Evolutionary conservation across 148 eudicot genomes (phyloP), one percentile per base, ranked within the genome.

Genomic region (Vaccinium corymbosum): DNA sequence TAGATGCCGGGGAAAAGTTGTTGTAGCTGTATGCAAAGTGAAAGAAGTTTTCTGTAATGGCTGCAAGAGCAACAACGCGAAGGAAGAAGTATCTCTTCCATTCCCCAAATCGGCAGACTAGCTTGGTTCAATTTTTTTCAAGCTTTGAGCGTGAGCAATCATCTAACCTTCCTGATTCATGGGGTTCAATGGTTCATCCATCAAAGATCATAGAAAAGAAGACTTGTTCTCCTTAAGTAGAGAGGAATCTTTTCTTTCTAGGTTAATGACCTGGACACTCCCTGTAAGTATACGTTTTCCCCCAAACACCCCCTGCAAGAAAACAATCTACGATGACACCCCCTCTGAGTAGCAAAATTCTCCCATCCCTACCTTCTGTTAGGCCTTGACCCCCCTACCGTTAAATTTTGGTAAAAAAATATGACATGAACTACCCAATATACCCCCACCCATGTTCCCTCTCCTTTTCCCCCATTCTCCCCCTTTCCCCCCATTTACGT

Each of bases 211-310:
- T 57, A 70, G 10, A 22, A 86, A 86, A 53, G 84, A 78, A 32
- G 48, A 70, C 57, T 89, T 29, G 83, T 90, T 51, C 76, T 85
- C 49, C 83, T 82, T 87, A 82, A 85, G 78, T 56, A 9, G 38
- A 83, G 92, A 92, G 94, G 93, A 81, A 76, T 55, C 15, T 35
- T 77, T 95, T 81, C 85, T 91, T 62, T 81, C 27, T 27, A 0
- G 27, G 27, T 27, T 27, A 27, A 27, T 27, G 27, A 27, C 27
- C 27, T 27, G 27, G 27, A 27, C 27, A 27, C 27, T 0, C 27
- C 27, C 27, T 27, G 27, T 27, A 27, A 27, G 27, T 27, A 27
- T 27, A 27, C 27, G 27, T 27, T 27, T 27, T 27, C 27, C 27
- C 27, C 27, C 27, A 27, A 27, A 27, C 27, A 27, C 27, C 27